phyloP scores from a whole-genome alignment of 768 basidiomycete species.

The Trametes sanguinea region DNA sequence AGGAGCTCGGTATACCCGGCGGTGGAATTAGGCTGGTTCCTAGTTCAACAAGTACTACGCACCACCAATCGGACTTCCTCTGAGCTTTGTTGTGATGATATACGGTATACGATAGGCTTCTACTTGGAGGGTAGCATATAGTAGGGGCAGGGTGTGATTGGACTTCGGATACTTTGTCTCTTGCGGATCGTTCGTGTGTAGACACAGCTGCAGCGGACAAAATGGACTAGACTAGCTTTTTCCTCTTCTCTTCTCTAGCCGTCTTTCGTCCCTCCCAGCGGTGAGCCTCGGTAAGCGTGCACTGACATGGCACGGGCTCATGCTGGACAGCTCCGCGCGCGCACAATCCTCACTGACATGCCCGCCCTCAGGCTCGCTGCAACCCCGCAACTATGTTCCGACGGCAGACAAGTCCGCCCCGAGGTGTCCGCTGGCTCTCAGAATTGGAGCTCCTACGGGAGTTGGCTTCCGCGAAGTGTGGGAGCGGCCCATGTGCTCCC shows the following conservation, averaged over 20 bases:
- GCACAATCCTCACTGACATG: neutral
- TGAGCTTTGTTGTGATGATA: conserved; percentile 3
- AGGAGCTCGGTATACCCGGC: conserved; percentile 2
- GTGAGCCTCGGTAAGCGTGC: neutral
- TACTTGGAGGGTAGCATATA: neutral
- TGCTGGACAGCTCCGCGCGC: neutral
- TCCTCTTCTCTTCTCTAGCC: neutral
- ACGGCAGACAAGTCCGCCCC: neutral
- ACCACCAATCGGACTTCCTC: conserved; percentile 15
- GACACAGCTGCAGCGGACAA: conserved; percentile 13
- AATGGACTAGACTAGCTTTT: conserved; percentile 2
- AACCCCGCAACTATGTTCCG: conserved; percentile 2
- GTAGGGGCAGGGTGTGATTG: neutral
- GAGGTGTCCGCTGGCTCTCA: conserved; percentile 4
- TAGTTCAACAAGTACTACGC: conserved; percentile 17
- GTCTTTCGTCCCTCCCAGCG: neutral
- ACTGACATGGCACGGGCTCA: neutral
- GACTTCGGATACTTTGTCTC: neutral
- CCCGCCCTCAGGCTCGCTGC: neutral
- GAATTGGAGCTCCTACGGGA: conserved; percentile 2
- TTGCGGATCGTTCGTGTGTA: conserved; percentile 8
- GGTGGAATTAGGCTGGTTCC: conserved; percentile 29
- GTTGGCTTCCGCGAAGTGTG: conserved; percentile 8
- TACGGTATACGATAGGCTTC: conserved; percentile 7
- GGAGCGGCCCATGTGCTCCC: conserved; percentile 7